phyloP scores from a whole-genome alignment of 371 early-diverging fungal genomes.

The Coemansia sp. region DNA sequence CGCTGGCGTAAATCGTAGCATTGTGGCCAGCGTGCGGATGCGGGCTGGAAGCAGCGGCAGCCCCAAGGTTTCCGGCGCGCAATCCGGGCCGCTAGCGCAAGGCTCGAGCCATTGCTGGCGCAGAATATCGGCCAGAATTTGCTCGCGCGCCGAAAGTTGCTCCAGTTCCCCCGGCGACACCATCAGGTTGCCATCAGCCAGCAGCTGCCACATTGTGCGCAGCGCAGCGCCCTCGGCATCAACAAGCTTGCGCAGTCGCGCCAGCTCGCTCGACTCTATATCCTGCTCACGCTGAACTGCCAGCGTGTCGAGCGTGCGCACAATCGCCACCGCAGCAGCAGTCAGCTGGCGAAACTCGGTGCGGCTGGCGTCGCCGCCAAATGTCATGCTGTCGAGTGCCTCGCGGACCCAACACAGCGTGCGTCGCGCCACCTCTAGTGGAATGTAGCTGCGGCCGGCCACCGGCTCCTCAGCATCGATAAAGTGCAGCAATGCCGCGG shows the following conservation, averaged over 20 bases:
- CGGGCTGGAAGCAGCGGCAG: conserved; percentile 24
- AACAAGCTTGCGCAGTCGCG: conserved; percentile 11
- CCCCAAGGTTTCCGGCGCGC: not conserved
- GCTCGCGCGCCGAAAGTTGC: conserved; percentile 15
- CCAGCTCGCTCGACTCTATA: conserved; percentile 12
- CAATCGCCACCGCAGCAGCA: conserved; percentile 11
- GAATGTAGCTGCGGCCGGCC: conserved; percentile 10
- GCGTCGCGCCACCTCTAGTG: conserved; percentile 37
- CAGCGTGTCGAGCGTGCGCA: conserved; percentile 22
- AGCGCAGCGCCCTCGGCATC: conserved; percentile 14
- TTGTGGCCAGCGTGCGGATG: conserved; percentile 24
- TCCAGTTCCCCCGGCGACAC: conserved; percentile 47
- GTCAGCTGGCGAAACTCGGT: conserved; percentile 21
- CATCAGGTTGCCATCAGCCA: conserved; percentile 40
- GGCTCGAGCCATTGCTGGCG: conserved; percentile 36
- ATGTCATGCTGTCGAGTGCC: conserved; percentile 31
- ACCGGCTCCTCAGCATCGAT: conserved; percentile 25
- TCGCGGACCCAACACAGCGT: conserved; percentile 42
- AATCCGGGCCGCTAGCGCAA: not conserved
- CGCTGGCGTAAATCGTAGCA: conserved; percentile 23
- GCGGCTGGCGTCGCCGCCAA: conserved; percentile 22
- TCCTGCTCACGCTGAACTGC: not conserved
- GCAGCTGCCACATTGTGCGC: conserved; percentile 41
- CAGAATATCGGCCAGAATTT: conserved; percentile 38
- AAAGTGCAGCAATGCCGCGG: conserved; percentile 10